Percentiles rank a stretch among this genome's conserved stretches.
These are phyloP conservation scores for Mollisiaceae sp. DNA, from an alignment of 2,329 filamentous ascomycete genomes.

Conservation along the genomic window DNA sequence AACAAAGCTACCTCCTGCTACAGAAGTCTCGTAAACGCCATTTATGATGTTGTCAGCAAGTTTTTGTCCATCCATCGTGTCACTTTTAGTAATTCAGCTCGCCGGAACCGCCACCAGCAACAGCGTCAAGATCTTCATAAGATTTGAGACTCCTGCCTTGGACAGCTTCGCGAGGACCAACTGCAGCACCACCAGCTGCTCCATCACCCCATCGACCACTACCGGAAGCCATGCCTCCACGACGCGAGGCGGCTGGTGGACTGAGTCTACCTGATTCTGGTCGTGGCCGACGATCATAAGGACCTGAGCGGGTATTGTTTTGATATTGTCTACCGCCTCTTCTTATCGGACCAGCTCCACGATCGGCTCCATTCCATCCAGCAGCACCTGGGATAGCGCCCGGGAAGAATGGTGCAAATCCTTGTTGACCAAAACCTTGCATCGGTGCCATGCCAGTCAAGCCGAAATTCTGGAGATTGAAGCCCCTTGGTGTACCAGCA, in stretches of 20 bases:
- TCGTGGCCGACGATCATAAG: slow-evolving; percentile 73
- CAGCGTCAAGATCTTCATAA: slow-evolving; percentile 95
- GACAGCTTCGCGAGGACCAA: slow-evolving; percentile 88
- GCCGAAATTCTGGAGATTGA: slow-evolving; percentile 79
- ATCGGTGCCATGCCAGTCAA: slow-evolving; percentile 63
- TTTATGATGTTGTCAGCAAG: slow-evolving; percentile 1
- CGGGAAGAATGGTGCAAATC: slow-evolving; percentile 61
- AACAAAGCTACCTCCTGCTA: slow-evolving; percentile 8
- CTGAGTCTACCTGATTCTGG: slow-evolving; percentile 55
- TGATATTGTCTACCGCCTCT: slow-evolving; percentile 68
- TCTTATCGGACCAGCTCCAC: slow-evolving; percentile 69
- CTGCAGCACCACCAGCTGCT: slow-evolving; percentile 72
- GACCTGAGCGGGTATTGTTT: slow-evolving; percentile 67
- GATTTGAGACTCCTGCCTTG: slow-evolving; percentile 93
- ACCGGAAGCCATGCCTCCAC: slow-evolving; percentile 49
- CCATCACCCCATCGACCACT: slow-evolving; percentile 74
- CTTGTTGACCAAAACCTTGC: slow-evolving; percentile 60
- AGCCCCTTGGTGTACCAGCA: slow-evolving; percentile 87
- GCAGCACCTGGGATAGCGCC: slow-evolving; percentile 48
- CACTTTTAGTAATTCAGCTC: slow-evolving; percentile 88
- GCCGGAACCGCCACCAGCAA: slow-evolving; percentile 72
- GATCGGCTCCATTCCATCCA: slow-evolving; percentile 58
- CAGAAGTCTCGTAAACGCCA: slow-evolving; percentile 9
- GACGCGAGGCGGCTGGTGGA: slow-evolving; percentile 56
- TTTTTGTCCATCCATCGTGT: slow-evolving; percentile 3